Conservation (phyloP, 1,284 basidiomycete genomes). For the Sporisorium exsertum region DNA sequence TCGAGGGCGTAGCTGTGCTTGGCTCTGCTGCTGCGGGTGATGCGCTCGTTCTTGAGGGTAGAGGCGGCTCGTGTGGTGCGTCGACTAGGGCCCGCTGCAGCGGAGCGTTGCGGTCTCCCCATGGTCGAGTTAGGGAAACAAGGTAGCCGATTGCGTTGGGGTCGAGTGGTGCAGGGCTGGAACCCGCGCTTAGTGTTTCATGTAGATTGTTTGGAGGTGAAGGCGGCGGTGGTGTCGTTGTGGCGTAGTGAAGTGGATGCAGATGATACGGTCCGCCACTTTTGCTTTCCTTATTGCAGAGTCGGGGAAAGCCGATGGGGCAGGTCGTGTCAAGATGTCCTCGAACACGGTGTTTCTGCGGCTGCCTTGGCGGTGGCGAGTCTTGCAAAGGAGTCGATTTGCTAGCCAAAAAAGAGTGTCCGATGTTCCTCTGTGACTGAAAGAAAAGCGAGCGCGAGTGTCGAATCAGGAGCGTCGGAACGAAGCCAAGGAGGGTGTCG, state of each 20-base stretch:
- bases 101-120: constrained; percentile 38
- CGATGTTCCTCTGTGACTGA: too few species aligned
- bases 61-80: constrained; percentile 34
- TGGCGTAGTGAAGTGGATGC: not conserved
- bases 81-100: constrained; percentile 43
- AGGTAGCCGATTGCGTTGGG: not conserved
- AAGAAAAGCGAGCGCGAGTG: not conserved
- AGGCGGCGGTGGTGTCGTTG: not conserved
- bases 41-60: constrained; percentile 47
- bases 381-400: not conserved
- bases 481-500: not conserved
- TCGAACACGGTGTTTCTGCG: too few species aligned
- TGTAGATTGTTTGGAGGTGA: not conserved
- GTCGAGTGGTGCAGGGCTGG: not conserved
- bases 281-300: too few species aligned
- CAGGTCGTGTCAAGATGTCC: too few species aligned
- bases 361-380: too few species aligned
- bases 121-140: constrained; percentile 11
- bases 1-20: constrained; percentile 55
- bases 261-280: not conserved
- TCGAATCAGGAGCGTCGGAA: not conserved
- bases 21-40: constrained; percentile 46
- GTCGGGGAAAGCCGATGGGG: too few species aligned
- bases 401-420: not conserved
- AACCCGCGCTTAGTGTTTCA: not conserved